Evolutionary conservation across 1,139 yeast species (phyloP), one percentile per base, ranked within the genome.

Genomic region (Candida pseudoviswanathii): DNA sequence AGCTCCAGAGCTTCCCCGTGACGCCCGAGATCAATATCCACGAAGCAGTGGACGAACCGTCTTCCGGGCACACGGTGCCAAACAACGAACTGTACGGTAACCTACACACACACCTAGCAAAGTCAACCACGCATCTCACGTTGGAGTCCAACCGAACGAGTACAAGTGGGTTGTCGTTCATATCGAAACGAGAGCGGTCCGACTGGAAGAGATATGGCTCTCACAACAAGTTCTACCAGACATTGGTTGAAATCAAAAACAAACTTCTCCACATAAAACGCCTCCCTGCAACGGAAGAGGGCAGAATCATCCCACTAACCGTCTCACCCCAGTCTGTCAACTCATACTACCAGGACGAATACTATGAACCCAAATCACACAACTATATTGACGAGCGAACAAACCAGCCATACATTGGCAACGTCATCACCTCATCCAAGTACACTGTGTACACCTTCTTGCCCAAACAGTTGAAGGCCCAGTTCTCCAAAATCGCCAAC

Each of bases 401-500:
- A 3, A 70, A 76, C n/a, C 76, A 67, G 45, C 84, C 91, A 0
- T 94, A 87, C 62, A 62, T 79, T 50, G 68, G 78, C 54, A 94
- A 94, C 67, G 60, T 75, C 33, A 86, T 94, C 53, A 89, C 96
- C 0, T 91, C 98, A 1, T 88, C 98, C 2, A 85, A 92, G 59
- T 94, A 95, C 68, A 86, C 94, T 3, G 55, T 87, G 1, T 84
- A 85, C 63, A 81, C 94, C 45, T 94, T 95, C 59, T 60, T 94
- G 2, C 99, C 99, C 3, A 83, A 94, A 54, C 98, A 94, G 62
- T 65, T 94, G 43, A 78, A 82, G 54, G 96, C 96, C 2, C 99
- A 94, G 65, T 92, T 94, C 61, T 89, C 96, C 21, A 94, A 91
- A 64, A 64, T 94, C 43, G 99, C 99, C 16, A 94, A 94, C 62